Percentiles rank a stretch among this genome's conserved stretches.
Conservation (phyloP, 23 red algal species). For the Cyanidioschyzon merolae region DNA sequence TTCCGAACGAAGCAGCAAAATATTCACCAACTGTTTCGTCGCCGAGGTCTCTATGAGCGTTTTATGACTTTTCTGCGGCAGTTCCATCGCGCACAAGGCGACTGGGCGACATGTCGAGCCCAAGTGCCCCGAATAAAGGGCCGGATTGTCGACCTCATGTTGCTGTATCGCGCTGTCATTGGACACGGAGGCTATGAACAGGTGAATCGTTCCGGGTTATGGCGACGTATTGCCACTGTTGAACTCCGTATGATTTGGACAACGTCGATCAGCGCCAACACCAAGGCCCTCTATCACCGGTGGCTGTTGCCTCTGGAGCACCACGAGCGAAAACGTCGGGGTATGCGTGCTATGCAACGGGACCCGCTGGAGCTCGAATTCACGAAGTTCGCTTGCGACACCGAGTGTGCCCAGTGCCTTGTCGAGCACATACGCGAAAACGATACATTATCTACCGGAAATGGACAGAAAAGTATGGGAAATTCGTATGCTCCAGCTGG, state of each 20-base stretch:
- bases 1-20: constrained; percentile 17
- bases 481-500: too few relatives aligned
- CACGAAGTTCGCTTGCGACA: neutral
- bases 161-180: neutral
- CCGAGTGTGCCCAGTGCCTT: neutral
- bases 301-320: constrained; percentile 4
- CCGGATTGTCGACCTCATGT: neutral
- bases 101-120: neutral
- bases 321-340: neutral
- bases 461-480: too few relatives aligned
- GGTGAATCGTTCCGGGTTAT: neutral
- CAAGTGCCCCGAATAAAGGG: neutral
- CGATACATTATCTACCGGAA: neutral
- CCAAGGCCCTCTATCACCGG: neutral
- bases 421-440: neutral
- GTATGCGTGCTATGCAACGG: neutral
- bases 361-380: neutral
- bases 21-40: constrained; percentile 17
- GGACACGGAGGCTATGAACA: neutral
- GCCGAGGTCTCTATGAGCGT: constrained; percentile 7
- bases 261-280: constrained; percentile 1
- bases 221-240: neutral
- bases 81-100: neutral
- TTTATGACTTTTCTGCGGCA: constrained; percentile 20
- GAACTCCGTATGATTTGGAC: constrained; percentile 7